A percentile compares a stretch with the other conserved stretches of the same genome.
Conservation (phyloP, 495 filamentous ascomycete species). For the Aspergillus steynii region DNA sequence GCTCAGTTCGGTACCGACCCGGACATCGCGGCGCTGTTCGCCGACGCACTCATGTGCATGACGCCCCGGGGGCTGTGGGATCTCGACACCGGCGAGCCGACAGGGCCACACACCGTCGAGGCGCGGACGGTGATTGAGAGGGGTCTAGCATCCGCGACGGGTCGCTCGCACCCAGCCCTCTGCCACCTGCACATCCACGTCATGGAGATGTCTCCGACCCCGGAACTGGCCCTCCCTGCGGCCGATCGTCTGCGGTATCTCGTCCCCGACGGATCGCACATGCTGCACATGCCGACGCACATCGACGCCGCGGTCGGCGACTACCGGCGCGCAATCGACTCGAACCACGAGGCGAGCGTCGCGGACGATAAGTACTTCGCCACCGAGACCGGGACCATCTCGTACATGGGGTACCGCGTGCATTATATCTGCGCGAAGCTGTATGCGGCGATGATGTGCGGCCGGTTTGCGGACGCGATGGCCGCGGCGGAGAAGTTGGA, state of each 20-base stretch:
- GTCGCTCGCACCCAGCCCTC: slow-evolving; percentile 52
- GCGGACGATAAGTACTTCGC: slow-evolving; percentile 59
- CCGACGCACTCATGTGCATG: too few relatives aligned
- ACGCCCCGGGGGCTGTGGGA: too few relatives aligned
- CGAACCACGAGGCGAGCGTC: slow-evolving; percentile 53
- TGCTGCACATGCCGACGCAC: slow-evolving; percentile 69
- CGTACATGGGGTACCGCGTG: slow-evolving; percentile 63
- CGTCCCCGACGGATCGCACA: slow-evolving; percentile 60
- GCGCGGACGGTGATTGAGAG: slow-evolving; percentile 52
- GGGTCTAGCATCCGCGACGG: slow-evolving; percentile 40
- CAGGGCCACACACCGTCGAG: slow-evolving; percentile 56
- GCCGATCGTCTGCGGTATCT: slow-evolving; percentile 60
- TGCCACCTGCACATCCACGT: slow-evolving; percentile 68
- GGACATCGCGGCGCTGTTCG: too few relatives aligned
- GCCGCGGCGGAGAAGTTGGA: slow-evolving; percentile 53
- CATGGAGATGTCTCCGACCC: slow-evolving; percentile 65
- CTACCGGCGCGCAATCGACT: slow-evolving; percentile 55
- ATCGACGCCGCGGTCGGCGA: slow-evolving; percentile 65
- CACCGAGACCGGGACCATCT: slow-evolving; percentile 46
- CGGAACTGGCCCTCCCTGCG: slow-evolving; percentile 53
- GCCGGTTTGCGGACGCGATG: slow-evolving; percentile 50
- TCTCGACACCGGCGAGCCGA: too few relatives aligned
- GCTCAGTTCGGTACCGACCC: too few relatives aligned
- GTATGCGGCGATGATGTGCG: slow-evolving; percentile 67
- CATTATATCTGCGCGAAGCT: slow-evolving; percentile 64